Conservation (phyloP, 352 stramenopile species). For the Phytopythium helicoides region DNA sequence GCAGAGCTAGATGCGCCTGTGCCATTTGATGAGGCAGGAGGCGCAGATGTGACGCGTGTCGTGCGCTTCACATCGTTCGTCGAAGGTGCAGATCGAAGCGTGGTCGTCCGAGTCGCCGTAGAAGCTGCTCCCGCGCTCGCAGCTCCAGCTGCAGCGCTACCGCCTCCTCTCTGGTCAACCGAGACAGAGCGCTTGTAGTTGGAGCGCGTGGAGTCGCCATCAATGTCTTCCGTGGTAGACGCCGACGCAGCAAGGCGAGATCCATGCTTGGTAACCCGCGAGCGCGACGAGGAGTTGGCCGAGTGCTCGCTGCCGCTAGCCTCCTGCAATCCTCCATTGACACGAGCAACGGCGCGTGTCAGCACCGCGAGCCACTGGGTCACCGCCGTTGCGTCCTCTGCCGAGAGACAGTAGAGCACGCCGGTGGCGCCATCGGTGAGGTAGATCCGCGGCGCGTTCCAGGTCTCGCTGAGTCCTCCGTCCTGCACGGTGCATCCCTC, state of each 20-base stretch:
- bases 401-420: conserved; percentile 83
- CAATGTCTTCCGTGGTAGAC: conserved; percentile 3
- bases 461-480: conserved; percentile 79
- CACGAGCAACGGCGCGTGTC: conserved; percentile 40
- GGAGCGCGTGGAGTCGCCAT: conserved; percentile 1
- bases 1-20: conserved; percentile 7
- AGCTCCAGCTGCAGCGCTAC: background rate
- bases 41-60: conserved; percentile 21
- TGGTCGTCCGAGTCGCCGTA: background rate
- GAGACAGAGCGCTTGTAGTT: conserved; percentile 8
- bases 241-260: background rate
- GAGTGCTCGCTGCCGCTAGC: background rate
- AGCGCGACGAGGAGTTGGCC: background rate
- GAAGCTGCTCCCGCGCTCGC: no score
- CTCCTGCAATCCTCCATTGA: conserved; percentile 11
- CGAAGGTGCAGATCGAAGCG: conserved; percentile 2
- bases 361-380: conserved; percentile 75
- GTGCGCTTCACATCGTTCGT: conserved; percentile 16
- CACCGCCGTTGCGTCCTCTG: conserved; percentile 66
- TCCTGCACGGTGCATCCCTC: conserved; percentile 80
- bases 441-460: conserved; percentile 85
- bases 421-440: conserved; percentile 68
- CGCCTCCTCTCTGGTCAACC: conserved; percentile 2
- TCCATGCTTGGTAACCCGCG: conserved; percentile 1
- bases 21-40: conserved; percentile 5